phyloP scores from a whole-genome alignment of 306 rosid species.

The Prunus fruticosa region DNA sequence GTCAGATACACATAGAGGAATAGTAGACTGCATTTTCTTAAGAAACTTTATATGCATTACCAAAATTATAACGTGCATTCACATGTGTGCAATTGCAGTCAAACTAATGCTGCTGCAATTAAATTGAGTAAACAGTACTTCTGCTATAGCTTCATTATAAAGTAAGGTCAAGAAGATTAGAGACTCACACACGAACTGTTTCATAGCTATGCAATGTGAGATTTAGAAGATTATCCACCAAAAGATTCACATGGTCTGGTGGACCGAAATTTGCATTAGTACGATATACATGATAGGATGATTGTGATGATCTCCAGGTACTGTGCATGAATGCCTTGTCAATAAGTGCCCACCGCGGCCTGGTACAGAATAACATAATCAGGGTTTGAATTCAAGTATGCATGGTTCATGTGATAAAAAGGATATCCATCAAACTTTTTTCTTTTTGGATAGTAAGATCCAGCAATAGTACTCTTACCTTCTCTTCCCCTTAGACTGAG shows the following conservation, averaged over 20 bases:
- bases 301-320: constrained; percentile 99
- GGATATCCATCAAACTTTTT: background rate
- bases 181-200: constrained; percentile 91
- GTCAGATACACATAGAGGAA: background rate
- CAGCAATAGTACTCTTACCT: constrained; percentile 46
- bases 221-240: constrained; percentile 80
- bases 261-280: constrained; percentile 64
- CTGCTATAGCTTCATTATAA: constrained; percentile 1
- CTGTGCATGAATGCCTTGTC: constrained; percentile 97
- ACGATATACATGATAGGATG: constrained; percentile 85
- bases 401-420: constrained; percentile 19
- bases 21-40: background rate
- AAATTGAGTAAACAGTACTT: background rate
- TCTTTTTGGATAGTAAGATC: background rate
- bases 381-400: constrained; percentile 13
- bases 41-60: background rate
- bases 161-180: constrained; percentile 19
- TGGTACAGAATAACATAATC: constrained; percentile 31
- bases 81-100: background rate
- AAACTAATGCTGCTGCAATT: background rate
- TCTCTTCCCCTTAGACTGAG: constrained; percentile 85
- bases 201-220: constrained; percentile 88
- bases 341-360: constrained; percentile 99
- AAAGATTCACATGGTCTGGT: constrained; percentile 70
- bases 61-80: background rate